A percentile compares a stretch with the other conserved stretches of the same genome.
phyloP scores from a whole-genome alignment of 352 stramenopile species.

The Pythium volutum region DNA sequence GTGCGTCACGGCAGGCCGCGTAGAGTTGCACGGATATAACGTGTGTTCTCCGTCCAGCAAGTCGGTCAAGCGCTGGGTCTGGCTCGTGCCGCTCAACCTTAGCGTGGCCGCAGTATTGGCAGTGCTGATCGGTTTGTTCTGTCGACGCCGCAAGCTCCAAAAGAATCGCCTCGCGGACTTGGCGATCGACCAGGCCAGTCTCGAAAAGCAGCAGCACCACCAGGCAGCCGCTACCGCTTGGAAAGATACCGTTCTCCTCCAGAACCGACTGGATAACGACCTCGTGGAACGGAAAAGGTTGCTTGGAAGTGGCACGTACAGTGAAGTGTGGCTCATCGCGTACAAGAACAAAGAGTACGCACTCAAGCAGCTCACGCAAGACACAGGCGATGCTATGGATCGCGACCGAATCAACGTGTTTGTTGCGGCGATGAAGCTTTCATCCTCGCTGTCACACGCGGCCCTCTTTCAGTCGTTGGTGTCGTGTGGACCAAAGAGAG shows the following conservation, averaged over 20 bases:
- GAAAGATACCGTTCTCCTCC: slow-evolving; percentile 4
- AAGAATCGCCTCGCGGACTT: background rate
- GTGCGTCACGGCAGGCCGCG: background rate
- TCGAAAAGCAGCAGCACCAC: background rate
- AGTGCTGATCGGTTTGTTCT: background rate
- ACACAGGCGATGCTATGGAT: background rate
- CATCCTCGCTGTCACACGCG: slow-evolving; percentile 8
- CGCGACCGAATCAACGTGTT: slow-evolving; percentile 8
- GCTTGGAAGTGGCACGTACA: slow-evolving; percentile 18
- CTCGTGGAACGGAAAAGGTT: background rate
- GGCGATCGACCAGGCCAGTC: background rate
- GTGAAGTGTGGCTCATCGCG: slow-evolving; percentile 23
- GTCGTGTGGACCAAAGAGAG: slow-evolving; percentile 33
- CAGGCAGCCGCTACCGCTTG: background rate
- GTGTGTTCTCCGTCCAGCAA: background rate
- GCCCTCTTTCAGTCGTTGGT: slow-evolving; percentile 22
- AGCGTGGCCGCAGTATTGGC: background rate
- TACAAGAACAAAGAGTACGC: slow-evolving; percentile 13
- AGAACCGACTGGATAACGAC: slow-evolving; percentile 10
- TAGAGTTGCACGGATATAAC: background rate
- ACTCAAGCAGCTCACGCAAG: slow-evolving; percentile 16
- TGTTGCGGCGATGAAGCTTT: slow-evolving; percentile 19
- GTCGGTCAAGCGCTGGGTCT: slow-evolving; percentile 3
- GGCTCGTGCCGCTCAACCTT: slow-evolving; percentile 12
- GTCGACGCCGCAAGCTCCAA: slow-evolving; percentile 3